Evolutionary conservation across 441 rosid species (phyloP), one percentile per base, ranked within the genome.

Genomic region (Populus hybrid): DNA sequence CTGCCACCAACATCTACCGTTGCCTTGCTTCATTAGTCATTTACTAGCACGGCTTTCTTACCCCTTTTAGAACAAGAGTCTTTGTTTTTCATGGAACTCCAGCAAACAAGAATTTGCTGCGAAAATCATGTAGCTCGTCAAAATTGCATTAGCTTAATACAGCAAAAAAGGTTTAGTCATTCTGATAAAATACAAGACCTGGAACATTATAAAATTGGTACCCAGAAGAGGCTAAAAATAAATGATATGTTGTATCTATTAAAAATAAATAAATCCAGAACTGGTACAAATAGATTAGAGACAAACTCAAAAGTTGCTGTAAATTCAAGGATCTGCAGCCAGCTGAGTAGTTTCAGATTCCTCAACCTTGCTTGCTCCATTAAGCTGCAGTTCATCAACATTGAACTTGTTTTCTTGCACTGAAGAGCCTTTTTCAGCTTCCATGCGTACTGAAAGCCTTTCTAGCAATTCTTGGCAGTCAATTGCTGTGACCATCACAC

Each of bases 381-480:
- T 73, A 69, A 34, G 69, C 59, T 38, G 59, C 23, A 68, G 75
- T 69, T 38, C 82, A 65, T 64, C 80, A 23, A 50, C 71, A 40
- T 67, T 73, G 23, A 63, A 4, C 59, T 26, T 21, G 71, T 72
- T 78, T 85, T 78, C 86, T 6, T 21, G 83, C 21, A 36, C 26
- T 8, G 70, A 18, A 19, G 83, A 53, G 11, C 53, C 82, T 34
- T 83, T 69, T 57, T 75, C 77, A 1, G 79, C 71, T 23, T 79
- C 90, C 80, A 76, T 72, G 14, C 86, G 84, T 11, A 42, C 80
- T 35, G 80, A 67, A 78, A 96, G 90, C 80, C 98, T 93, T 83
- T 90, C 90, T 18, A 91, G 82, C 81, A 94, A 84, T 83, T 94
- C 98, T 79, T 92, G 94, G 84, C 96, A 92, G 81, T 96, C 99